Evolutionary conservation across 2,329 filamentous ascomycete genomes (phyloP), one percentile per base, ranked within the genome.

Genomic region (Xylaria sp.): DNA sequence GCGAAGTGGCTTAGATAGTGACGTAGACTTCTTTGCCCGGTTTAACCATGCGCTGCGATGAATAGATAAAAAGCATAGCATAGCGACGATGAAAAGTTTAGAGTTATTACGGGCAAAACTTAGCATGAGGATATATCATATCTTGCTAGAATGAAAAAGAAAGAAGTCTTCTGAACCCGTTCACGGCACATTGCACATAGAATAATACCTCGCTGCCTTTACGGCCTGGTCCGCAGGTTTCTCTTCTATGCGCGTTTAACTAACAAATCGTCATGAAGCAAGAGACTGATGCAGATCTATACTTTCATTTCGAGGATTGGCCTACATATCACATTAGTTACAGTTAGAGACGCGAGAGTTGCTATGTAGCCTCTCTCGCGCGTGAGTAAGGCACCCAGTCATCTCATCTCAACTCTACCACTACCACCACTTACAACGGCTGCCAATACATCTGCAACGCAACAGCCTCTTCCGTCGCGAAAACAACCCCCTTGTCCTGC

Each of bases 1-100:
- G 89, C 89, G 1, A 91, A 90, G 78, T 98, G 92, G 91, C 78
- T 93, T 62, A 81, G 77, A 66, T 78, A 65, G 48, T 49, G 13
- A 51, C 20, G 7, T 18, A 18, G 20, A 41, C 1, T 58, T 33
- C 12, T 18, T 33, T n/a, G 7, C 7, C 41, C 41, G 31, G 31
- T 41, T 33, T 15, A 1, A 10, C 36, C 18, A 39, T 39, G 20
- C 25, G 28, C 20, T 58, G 62, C 33, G 9, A 23, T 62, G 18
- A 23, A 58, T 43, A 52, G n/a, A 48, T 48, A 48, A 23, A 48
- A 18, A 46, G 59, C 15, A 59, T 67, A 49, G 61, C 60, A 62
- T 66, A 56, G 57, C 33, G 51, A 59, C 46, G 51, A 25, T 41
- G 31, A 48, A 23, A 13, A 20, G 7, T 25, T n/a, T 51, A 60